These are phyloP conservation scores for Sphaerosporella brunnea DNA, from an alignment of 495 filamentous ascomycete genomes.

Conservation along the genomic window DNA sequence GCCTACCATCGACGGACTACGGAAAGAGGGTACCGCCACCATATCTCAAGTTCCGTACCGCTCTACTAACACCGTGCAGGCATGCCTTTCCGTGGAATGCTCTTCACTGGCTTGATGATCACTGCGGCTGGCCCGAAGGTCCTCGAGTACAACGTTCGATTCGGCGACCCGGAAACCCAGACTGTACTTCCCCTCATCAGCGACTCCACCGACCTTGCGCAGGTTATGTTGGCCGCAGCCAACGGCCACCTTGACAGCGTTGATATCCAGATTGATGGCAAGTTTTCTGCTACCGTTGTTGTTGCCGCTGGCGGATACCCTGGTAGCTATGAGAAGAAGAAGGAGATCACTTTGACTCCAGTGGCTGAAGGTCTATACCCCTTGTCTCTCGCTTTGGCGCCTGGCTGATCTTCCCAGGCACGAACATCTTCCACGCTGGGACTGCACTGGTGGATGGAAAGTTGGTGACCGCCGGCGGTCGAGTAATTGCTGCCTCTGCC, in stretches of 20 bases:
- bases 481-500: constrained; percentile 78
- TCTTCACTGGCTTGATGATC: constrained; percentile 96
- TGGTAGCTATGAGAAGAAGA: constrained; percentile 67
- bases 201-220: constrained; percentile 66
- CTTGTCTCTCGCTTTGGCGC: too few species aligned
- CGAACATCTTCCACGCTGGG: constrained; percentile 82
- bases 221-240: constrained; percentile 77
- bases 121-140: constrained; percentile 70
- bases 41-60: too few species aligned
- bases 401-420: constrained; percentile 33
- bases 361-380: constrained; percentile 31
- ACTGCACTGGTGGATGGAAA: constrained; percentile 46
- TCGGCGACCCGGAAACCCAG: constrained; percentile 92
- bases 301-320: constrained; percentile 89
- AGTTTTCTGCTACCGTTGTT: constrained; percentile 79
- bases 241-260: constrained; percentile 54
- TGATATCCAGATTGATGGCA: constrained; percentile 44
- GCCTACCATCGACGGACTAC: constrained; percentile 81
- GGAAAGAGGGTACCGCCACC: constrained; percentile 55
- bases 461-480: constrained; percentile 63
- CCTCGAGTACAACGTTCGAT: constrained; percentile 92
- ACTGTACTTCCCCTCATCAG: constrained; percentile 70
- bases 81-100: constrained; percentile 62
- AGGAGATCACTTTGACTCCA: constrained; percentile 44
- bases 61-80: constrained; percentile 21